Evolutionary conservation across 2,329 filamentous ascomycete species (phyloP), one percentile per base, ranked within the genome.

Genomic region (Verticillium albo-atrum): DNA sequence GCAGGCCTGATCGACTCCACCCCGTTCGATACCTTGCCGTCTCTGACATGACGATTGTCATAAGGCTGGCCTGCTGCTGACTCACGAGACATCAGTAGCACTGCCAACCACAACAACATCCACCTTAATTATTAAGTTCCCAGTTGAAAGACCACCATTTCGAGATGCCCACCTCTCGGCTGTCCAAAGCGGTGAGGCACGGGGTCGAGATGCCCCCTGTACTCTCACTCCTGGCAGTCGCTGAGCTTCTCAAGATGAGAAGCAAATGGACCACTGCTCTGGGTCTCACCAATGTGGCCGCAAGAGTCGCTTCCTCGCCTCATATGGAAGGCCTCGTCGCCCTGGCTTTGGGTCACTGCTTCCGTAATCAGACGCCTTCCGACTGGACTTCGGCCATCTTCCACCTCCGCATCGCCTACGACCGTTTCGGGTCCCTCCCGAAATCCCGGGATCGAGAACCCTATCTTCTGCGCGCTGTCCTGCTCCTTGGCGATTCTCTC

Each of bases 401-500:
- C 27, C 61, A 63, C 25, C 58, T 64, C 10, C 59, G 59, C n/a
- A 58, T 58, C 55, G 62, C 62, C 10, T 60, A 63, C n/a, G 47
- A 58, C 4, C 55, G 60, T 9, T 57, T 64, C 32, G 57, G 60
- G 32, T 56, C 59, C 4, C 59, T 63, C 14, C 62, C 61, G 17
- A 20, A 53, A 10, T 58, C 42, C 47, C 56, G 59, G n/a, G 59
- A 63, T 37, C 59, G 60, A 58, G 63, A 59, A 12, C 61, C 61
- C 17, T 64, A 63, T 26, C 59, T 64, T 25, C 56, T 63, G 61
- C 61, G 62, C 47, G 61, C 61, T 37, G 58, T 61, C n/a, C 25
- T 63, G n/a, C 62, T 63, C 2, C 62, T 64, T n/a, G 62, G 61
- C 28, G 62, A 64, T 57, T 61, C 62, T 32, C 61, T 64, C 20